These are phyloP conservation scores for Leishmania lainsoni DNA, from an alignment of 208 protist genomes.

Conservation along the genomic window DNA sequence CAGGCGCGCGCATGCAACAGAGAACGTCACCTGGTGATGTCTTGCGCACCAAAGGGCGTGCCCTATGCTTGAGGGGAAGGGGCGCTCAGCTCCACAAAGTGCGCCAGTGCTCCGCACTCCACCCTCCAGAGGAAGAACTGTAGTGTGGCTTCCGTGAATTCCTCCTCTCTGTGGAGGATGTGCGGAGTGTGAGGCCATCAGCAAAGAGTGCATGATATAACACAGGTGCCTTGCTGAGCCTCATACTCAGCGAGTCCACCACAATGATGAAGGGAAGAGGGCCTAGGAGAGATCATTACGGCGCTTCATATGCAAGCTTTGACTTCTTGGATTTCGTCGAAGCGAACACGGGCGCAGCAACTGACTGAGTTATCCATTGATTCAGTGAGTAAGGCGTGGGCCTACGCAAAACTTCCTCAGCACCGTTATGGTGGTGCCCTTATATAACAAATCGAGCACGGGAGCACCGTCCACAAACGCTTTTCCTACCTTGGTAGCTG, in stretches of 20 bases:
- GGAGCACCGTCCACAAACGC: neutral
- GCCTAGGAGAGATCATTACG: neutral
- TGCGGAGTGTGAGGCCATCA: neutral
- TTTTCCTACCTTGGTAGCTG: neutral
- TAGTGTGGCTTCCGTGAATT: neutral
- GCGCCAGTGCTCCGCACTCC: neutral
- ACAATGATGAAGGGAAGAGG: neutral
- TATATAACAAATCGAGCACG: neutral
- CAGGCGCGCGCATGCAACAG: neutral
- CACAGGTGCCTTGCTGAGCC: no score
- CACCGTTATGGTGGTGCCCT: neutral
- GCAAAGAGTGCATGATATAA: neutral
- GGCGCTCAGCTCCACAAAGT: neutral
- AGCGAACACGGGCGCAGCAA: neutral
- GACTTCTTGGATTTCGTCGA: neutral
- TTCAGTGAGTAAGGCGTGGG: neutral
- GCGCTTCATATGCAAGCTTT: neutral
- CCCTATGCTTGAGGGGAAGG: neutral
- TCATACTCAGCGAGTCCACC: neutral
- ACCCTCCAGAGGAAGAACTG: neutral
- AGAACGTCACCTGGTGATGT: neutral
- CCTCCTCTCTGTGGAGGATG: neutral
- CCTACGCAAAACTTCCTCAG: neutral
- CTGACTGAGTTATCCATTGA: neutral
- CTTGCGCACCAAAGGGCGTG: neutral